Conservation (phyloP, 805 yeast species). For the Starmerella riodocensis region DNA sequence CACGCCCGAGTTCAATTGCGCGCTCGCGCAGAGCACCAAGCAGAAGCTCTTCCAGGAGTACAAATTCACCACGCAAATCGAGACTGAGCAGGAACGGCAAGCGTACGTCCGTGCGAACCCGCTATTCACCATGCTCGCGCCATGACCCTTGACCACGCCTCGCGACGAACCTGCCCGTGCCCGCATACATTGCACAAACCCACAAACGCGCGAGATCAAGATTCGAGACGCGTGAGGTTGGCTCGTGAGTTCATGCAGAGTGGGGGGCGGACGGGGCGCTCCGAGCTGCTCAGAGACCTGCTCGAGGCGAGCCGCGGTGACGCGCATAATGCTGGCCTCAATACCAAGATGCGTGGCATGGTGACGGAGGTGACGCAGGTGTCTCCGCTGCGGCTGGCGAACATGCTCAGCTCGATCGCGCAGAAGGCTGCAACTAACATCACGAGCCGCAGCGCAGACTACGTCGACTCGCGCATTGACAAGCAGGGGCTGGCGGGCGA, state of each 20-base stretch:
- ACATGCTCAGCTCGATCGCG: conserved; percentile 2
- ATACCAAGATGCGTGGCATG: conserved; percentile 6
- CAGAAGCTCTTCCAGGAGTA: conserved; percentile 32
- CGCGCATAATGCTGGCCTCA: conserved; percentile 2
- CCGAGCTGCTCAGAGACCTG: conserved; percentile 4
- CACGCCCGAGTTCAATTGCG: conserved; percentile 22
- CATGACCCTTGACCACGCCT: too few species aligned
- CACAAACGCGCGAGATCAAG: too few species aligned
- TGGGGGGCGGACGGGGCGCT: too few species aligned
- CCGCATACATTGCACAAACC: background rate
- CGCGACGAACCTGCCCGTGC: background rate
- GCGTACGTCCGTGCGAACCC: background rate
- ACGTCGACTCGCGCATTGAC: conserved; percentile 1
- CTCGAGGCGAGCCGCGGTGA: conserved; percentile 5
- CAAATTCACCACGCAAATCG: background rate
- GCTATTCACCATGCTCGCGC: background rate
- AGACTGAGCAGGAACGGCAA: background rate
- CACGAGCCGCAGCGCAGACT: conserved; percentile 7
- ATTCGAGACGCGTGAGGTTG: too few species aligned
- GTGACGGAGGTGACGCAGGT: conserved; percentile 9
- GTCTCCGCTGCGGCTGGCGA: conserved; percentile 8
- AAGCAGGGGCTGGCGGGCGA: background rate
- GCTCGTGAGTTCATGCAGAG: too few species aligned
- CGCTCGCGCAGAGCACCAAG: conserved; percentile 28
- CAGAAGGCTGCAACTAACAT: conserved; percentile 2